These are phyloP conservation scores for Corymbia maculata DNA, from an alignment of 345 rosid species.

Conservation along the genomic window DNA sequence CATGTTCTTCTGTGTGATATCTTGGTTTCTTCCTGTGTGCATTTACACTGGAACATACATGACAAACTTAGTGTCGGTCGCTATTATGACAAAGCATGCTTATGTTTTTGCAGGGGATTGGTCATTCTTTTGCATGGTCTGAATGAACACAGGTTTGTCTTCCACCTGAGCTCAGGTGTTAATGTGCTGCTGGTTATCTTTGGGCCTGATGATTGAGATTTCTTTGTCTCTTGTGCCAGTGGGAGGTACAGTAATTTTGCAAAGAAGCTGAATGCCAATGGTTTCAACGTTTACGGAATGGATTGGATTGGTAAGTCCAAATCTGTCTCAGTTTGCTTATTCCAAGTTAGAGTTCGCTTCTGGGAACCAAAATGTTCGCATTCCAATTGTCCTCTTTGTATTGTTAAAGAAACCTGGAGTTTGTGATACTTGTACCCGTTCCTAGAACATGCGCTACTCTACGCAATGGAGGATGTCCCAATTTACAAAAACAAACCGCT, in stretches of 20 bases:
- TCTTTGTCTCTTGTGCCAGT: conserved; percentile 20
- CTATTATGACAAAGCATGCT: not conserved
- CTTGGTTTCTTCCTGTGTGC: not conserved
- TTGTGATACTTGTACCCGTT: not conserved
- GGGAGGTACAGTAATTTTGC: conserved; percentile 84
- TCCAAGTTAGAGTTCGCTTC: not conserved
- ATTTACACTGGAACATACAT: not conserved
- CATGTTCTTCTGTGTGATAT: not conserved
- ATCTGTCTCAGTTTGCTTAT: not conserved
- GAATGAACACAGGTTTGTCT: conserved; percentile 81
- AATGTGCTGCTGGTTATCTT: not conserved
- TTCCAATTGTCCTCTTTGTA: not conserved
- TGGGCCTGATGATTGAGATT: not conserved
- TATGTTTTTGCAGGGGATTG: conserved; percentile 54
- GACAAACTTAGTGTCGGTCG: not conserved
- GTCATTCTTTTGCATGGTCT: conserved; percentile 77
- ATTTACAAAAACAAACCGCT: not conserved
- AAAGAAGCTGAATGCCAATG: conserved; percentile 65
- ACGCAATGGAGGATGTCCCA: not conserved
- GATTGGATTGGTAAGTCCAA: conserved; percentile 84
- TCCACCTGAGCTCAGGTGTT: not conserved
- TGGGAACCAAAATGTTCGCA: not conserved
- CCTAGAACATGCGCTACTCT: not conserved
- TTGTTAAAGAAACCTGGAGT: not conserved
- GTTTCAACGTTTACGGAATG: conserved; percentile 86